Base-by-base conservation (phyloP, 495 filamentous ascomycete genomes). In the Astrothelium macrocarpum region DNA sequence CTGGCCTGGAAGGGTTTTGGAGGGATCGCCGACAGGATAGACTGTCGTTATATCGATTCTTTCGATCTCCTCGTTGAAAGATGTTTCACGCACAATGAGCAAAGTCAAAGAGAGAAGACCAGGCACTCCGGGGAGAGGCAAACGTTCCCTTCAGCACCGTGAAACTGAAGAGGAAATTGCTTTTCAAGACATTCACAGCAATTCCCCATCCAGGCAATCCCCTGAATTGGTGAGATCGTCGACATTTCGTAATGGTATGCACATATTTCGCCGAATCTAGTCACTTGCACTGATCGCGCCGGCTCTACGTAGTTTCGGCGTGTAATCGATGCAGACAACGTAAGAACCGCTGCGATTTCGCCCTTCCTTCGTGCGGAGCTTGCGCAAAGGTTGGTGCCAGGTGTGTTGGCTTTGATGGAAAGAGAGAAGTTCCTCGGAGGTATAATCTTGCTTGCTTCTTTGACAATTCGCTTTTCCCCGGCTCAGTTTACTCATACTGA, bases 301-400 rank as follows among this genome's bases (percentile, higher is more conserved):
- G 65, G 56, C 96, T 97, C 74, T 87, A 92, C 68, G 96, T 96
- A 73, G 93, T 97, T 65, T 93, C 88, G 66, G 93, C 93, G 58
- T 97, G 93, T 73, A 95, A 96, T 76, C 85, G 93, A 25, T 97
- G 93, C 72, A 85, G 93, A 14, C 76, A 93, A 66, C 84, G 93
- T 67, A 97, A 97, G 77, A 96, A 97, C 70, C 84, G 91, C 31
- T 97, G 93, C 71, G 93, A 97, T 72, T 92, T 96, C 78, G 85
- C 86, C 53, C 81, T 97, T 58, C 93, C 93, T 28, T 88, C 88
- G 60, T 97, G 93, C 75, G 84, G 89, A 56, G 86, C 88, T 64
- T 97, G 93, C 73, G 90, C 91, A 73, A 97, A 96, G 77, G 91
- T 43, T 18, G 62, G 46, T 29, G 88, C 93, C 34, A 87, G 87